Conservation (phyloP, 1,284 basidiomycete genomes). For the Schizophyllum commune region DNA sequence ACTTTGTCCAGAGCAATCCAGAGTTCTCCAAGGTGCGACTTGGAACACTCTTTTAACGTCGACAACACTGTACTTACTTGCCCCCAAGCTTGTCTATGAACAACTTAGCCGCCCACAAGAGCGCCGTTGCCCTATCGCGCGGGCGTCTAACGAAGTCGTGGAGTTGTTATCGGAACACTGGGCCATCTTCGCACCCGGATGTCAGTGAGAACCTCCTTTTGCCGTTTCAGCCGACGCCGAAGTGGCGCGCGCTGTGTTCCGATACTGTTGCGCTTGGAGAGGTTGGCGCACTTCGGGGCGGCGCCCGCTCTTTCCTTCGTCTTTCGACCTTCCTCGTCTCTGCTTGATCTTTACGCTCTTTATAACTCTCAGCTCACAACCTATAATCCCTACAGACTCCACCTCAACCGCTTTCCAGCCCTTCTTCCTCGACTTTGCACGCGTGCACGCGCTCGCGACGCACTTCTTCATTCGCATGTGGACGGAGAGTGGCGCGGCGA, state of each 20-base stretch:
- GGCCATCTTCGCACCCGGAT: conserved; percentile 73
- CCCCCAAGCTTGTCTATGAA: conserved; percentile 61
- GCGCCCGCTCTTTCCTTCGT: not conserved
- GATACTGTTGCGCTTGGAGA: not conserved
- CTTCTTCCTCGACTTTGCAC: conserved; percentile 83
- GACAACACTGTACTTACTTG: not conserved
- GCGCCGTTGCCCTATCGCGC: conserved; percentile 80
- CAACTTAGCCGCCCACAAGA: conserved; percentile 75
- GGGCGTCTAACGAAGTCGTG: conserved; percentile 82
- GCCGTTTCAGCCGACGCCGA: not conserved
- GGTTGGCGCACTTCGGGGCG: not conserved
- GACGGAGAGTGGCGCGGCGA: conserved; percentile 85
- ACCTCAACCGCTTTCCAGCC: conserved; percentile 83
- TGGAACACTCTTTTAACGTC: not conserved
- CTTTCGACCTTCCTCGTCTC: no score
- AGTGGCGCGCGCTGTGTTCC: conserved; percentile 1
- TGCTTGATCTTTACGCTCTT: no score
- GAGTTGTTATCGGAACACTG: conserved; percentile 85
- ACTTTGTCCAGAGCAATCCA: conserved; percentile 65
- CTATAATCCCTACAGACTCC: conserved; percentile 45
- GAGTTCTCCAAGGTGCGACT: conserved; percentile 72
- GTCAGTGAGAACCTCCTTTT: conserved; percentile 31
- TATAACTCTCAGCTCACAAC: not conserved
- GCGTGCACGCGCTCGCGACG: conserved; percentile 77
- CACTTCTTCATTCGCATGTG: conserved; percentile 94